phyloP scores from a whole-genome alignment of 768 basidiomycete species.

The Podaxis pistillaris region DNA sequence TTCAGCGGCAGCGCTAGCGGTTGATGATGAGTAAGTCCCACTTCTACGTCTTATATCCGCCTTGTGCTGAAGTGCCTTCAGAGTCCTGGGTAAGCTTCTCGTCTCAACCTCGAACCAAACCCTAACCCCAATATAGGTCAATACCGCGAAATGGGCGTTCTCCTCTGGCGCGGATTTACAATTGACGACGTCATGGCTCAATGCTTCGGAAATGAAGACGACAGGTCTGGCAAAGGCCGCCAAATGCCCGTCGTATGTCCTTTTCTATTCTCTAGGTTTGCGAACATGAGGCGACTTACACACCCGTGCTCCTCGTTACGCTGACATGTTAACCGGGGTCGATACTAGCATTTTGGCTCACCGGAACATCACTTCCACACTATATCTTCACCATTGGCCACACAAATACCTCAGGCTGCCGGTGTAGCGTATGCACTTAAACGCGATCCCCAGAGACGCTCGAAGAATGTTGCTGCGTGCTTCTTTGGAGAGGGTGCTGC shows the following conservation, averaged over 20 bases:
- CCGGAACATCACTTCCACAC: constrained; percentile 85
- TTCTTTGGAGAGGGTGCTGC: constrained; percentile 96
- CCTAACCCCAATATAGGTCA: constrained; percentile 50
- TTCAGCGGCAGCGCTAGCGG: constrained; percentile 80
- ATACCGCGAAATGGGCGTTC: constrained; percentile 90
- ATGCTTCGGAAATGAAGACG: constrained; percentile 85
- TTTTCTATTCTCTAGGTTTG: background rate
- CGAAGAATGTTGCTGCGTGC: constrained; percentile 77
- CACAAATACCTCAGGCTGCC: constrained; percentile 93
- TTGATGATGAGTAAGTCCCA: constrained; percentile 75
- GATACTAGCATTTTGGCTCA: constrained; percentile 78
- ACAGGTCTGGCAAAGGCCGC: constrained; percentile 77
- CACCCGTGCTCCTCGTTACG: background rate
- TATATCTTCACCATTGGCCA: constrained; percentile 90
- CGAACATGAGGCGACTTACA: background rate
- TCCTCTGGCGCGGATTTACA: constrained; percentile 84
- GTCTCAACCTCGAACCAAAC: background rate
- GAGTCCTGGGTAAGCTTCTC: constrained; percentile 64
- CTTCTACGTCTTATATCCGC: background rate
- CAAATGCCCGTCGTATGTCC: constrained; percentile 88
- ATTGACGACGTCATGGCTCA: constrained; percentile 86
- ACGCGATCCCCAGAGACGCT: constrained; percentile 66
- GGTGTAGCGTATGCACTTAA: constrained; percentile 90
- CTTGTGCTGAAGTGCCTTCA: constrained; percentile 23
- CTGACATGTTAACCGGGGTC: constrained; percentile 8